These are phyloP conservation scores for Debaryomycetaceae sp. DNA, from an alignment of 1,139 yeast species.

Conservation along the genomic window DNA sequence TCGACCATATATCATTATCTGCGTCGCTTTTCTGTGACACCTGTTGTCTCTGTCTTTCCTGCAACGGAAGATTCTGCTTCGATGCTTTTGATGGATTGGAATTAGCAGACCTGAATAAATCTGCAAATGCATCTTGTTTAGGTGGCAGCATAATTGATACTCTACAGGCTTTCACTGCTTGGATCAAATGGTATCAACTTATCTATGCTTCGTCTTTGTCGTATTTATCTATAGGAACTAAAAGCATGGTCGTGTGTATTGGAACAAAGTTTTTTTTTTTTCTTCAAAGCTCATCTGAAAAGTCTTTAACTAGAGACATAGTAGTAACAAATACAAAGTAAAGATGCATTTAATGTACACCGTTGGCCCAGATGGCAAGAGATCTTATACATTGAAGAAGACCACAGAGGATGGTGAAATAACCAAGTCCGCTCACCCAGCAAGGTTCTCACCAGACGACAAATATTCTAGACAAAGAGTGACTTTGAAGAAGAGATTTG, in stretches of 20 bases:
- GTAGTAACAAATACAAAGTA: slow-evolving; percentile 1
- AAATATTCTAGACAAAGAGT: slow-evolving; percentile 99
- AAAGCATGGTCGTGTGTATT: slow-evolving; percentile 1
- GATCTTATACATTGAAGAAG: slow-evolving; percentile 90
- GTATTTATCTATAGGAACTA: background rate
- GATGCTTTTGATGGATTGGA: slow-evolving; percentile 8
- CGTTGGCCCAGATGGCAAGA: slow-evolving; percentile 88
- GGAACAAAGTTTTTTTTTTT: slow-evolving; percentile 3
- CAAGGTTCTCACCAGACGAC: slow-evolving; percentile 99
- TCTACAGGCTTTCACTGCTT: background rate
- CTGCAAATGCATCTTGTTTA: slow-evolving; percentile 48
- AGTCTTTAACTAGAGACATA: background rate
- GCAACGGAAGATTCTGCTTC: slow-evolving; percentile 13
- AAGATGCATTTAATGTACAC: slow-evolving; percentile 99
- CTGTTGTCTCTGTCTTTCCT: slow-evolving; percentile 19
- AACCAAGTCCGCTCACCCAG: slow-evolving; percentile 99
- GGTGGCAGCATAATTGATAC: slow-evolving; percentile 26
- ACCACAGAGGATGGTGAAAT: slow-evolving; percentile 80
- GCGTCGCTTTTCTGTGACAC: background rate
- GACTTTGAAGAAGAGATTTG: slow-evolving; percentile 92
- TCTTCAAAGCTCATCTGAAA: slow-evolving; percentile 6
- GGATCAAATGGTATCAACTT: too few species aligned
- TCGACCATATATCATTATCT: background rate
- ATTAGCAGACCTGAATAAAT: slow-evolving; percentile 39
- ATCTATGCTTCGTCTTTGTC: background rate